A percentile compares a stretch with the other conserved stretches of the same genome.
phyloP scores from a whole-genome alignment of 352 stramenopile genomes.

The Phytopythium kandeliae region DNA sequence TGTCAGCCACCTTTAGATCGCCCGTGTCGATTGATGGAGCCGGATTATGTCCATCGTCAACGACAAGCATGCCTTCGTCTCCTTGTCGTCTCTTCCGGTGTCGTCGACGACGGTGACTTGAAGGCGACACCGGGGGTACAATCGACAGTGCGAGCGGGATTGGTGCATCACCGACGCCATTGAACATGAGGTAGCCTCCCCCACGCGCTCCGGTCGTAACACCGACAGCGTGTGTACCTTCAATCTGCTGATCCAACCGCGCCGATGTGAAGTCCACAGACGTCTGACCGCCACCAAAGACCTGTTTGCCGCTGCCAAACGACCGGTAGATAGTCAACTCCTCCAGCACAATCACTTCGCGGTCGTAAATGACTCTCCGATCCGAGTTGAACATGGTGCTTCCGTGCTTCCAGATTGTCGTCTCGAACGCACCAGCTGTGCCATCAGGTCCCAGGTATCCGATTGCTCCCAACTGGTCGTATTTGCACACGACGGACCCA shows the following conservation, averaged over 20 bases:
- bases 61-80: neutral
- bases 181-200: conserved; percentile 85
- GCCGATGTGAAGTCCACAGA: conserved; percentile 38
- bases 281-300: conserved; percentile 21
- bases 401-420: conserved; percentile 81
- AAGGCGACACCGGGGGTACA: conserved; percentile 16
- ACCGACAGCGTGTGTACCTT: conserved; percentile 34
- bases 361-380: conserved; percentile 66
- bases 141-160: conserved; percentile 75
- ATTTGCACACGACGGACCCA: conserved; percentile 51
- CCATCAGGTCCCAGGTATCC: conserved; percentile 81
- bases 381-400: conserved; percentile 83
- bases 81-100: conserved; percentile 6
- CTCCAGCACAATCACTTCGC: conserved; percentile 73
- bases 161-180: conserved; percentile 74
- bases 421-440: conserved; percentile 64
- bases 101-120: conserved; percentile 1
- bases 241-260: conserved; percentile 22
- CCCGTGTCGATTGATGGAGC: too few relatives aligned
- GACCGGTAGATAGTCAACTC: conserved; percentile 78
- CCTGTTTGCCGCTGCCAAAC: conserved; percentile 57
- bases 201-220: conserved; percentile 37
- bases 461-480: conserved; percentile 70
- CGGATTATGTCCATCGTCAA: too few relatives aligned
- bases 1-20: neutral